Evolutionary conservation across 768 basidiomycete genomes (phyloP).

Genomic region (Suillus hirtellus): DNA sequence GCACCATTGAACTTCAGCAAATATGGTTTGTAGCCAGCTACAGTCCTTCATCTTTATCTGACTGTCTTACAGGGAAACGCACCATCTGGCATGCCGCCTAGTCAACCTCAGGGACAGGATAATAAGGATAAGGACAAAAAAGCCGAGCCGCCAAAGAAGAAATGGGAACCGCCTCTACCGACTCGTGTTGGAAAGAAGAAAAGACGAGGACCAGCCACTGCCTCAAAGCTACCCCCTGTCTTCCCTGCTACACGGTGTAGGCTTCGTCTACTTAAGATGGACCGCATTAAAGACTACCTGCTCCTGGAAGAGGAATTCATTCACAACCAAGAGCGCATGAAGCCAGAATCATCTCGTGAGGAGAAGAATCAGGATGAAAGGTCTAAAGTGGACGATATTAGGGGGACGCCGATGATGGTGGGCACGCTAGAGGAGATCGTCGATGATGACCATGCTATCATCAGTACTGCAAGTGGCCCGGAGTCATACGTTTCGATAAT

Average conservation of each 20-base stretch:
- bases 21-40: constrained; percentile 24
- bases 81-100: constrained; percentile 57
- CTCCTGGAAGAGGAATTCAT: constrained; percentile 95
- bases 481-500: constrained; percentile 98
- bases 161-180: constrained; percentile 98
- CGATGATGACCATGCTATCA: constrained; percentile 98
- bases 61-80: constrained; percentile 64
- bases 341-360: constrained; percentile 84
- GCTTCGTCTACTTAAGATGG: constrained; percentile 92
- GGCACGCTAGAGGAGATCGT: constrained; percentile 98
- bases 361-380: constrained; percentile 96
- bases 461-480: constrained; percentile 91
- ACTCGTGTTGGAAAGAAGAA: constrained; percentile 98
- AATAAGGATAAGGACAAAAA: constrained; percentile 47
- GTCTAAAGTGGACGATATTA: constrained; percentile 89
- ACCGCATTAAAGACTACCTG: constrained; percentile 97
- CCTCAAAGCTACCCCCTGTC: constrained; percentile 89
- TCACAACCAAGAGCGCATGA: constrained; percentile 86
- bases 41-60: constrained; percentile 3
- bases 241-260: constrained; percentile 95
- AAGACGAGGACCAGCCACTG: constrained; percentile 83
- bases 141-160: constrained; percentile 70
- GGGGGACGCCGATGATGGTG: constrained; percentile 97
- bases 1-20: constrained; percentile 10
- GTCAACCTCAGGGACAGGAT: constrained; percentile 46